These are phyloP conservation scores for Gyromitra esculenta DNA, from an alignment of 2,329 filamentous ascomycete species.

Conservation along the genomic window DNA sequence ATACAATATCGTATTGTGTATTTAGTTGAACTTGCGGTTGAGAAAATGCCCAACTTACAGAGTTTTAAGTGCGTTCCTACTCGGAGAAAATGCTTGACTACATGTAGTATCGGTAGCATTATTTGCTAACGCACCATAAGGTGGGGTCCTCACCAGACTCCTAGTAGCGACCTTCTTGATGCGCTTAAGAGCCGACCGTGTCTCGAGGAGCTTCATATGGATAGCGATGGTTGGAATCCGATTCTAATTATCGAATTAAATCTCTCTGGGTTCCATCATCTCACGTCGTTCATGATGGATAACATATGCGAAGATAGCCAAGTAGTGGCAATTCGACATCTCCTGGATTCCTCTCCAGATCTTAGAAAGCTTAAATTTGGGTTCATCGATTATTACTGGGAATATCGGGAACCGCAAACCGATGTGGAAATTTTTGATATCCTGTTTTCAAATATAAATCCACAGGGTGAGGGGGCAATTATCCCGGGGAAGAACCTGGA, in stretches of 20 bases:
- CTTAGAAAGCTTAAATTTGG: conserved; percentile 24
- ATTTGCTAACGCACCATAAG: conserved; percentile 23
- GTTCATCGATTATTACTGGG: conserved; percentile 36
- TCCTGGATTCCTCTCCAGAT: conserved; percentile 19
- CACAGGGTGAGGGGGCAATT: not conserved
- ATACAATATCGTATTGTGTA: conserved; percentile 5
- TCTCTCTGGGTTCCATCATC: conserved; percentile 23
- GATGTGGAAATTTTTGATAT: conserved; percentile 28
- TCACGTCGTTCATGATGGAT: conserved; percentile 28
- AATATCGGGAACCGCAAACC: conserved; percentile 13
- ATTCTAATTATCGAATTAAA: conserved; percentile 25
- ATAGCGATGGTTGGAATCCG: conserved; percentile 29
- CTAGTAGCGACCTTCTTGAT: conserved; percentile 24
- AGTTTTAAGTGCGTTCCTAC: conserved; percentile 33
- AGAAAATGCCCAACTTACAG: conserved; percentile 37
- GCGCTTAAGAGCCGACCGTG: conserved; percentile 15
- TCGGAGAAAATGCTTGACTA: not conserved
- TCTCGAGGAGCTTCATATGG: conserved; percentile 17
- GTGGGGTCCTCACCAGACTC: conserved; percentile 31
- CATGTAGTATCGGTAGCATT: not conserved
- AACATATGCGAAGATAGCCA: conserved; percentile 33
- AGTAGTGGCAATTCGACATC: conserved; percentile 18
- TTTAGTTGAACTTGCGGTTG: conserved; percentile 34
- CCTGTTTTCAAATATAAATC: conserved; percentile 24
- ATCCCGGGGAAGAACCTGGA: conserved; percentile 9